Conservation (phyloP, 2,329 filamentous ascomycete genomes). For the Microdochium nivale region DNA sequence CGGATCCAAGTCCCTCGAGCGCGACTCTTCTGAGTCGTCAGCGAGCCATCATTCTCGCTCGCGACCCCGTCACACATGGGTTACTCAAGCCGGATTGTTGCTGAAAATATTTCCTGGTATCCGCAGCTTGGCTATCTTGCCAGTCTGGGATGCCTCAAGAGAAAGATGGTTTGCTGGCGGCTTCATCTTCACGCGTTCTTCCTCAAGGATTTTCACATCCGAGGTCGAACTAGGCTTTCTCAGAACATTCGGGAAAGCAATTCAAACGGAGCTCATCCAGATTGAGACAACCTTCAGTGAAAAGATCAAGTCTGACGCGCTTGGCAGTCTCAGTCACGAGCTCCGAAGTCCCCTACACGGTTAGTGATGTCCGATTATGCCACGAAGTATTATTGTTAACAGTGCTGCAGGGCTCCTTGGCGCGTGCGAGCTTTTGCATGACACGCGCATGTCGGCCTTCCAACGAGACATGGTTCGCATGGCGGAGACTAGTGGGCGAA, state of each 20-base stretch:
- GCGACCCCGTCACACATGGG: not conserved
- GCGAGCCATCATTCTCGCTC: not conserved
- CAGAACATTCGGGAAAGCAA: conserved; percentile 27
- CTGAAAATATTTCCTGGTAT: conserved; percentile 28
- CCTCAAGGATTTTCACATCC: conserved; percentile 32
- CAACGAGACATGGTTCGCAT: conserved; percentile 39
- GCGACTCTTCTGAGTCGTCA: not conserved
- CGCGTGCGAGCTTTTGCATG: conserved; percentile 38
- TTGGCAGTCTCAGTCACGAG: conserved; percentile 54
- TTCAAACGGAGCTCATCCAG: not conserved
- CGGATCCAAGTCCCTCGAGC: not conserved
- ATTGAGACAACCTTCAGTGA: conserved; percentile 16
- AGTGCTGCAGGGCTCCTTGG: conserved; percentile 33
- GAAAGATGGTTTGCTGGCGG: conserved; percentile 40
- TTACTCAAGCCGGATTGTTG: not conserved
- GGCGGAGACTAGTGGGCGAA: conserved; percentile 41
- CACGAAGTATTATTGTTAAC: not conserved
- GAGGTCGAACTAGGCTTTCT: conserved; percentile 42
- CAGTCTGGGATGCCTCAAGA: conserved; percentile 35
- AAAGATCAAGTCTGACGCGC: conserved; percentile 35
- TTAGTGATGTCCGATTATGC: conserved; percentile 6
- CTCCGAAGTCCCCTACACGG: conserved; percentile 53
- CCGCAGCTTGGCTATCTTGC: conserved; percentile 36
- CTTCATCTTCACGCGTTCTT: conserved; percentile 37
- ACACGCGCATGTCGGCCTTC: conserved; percentile 36